Conservation (phyloP, 2,329 filamentous ascomycete species). For the Botrytis deweyae region DNA sequence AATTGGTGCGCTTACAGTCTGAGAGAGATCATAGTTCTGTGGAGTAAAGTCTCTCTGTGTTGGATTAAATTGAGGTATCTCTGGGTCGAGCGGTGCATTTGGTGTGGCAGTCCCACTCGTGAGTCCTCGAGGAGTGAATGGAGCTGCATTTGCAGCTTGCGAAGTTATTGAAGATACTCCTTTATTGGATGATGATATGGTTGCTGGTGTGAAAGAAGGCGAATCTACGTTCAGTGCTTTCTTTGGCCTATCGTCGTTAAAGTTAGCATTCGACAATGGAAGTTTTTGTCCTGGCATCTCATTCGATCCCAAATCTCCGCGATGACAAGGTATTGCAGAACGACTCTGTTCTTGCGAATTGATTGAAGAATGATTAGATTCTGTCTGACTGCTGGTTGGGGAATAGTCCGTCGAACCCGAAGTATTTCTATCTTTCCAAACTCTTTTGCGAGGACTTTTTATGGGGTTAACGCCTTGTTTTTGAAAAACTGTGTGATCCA, state of each 20-base stretch:
- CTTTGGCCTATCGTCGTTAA: constrained; percentile 50
- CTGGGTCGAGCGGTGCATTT: constrained; percentile 34
- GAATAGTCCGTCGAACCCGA: not conserved
- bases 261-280: constrained; percentile 7
- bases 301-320: not conserved
- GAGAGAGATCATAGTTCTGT: constrained; percentile 52
- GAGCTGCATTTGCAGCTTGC: constrained; percentile 83
- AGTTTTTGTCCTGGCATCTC: not conserved
- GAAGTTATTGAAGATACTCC: constrained; percentile 75
- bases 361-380: not conserved
- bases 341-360: not conserved
- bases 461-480: no score
- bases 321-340: not conserved
- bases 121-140: constrained; percentile 72
- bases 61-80: constrained; percentile 54
- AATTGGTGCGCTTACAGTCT: constrained; percentile 45
- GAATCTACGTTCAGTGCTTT: constrained; percentile 93
- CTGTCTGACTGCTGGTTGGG: not conserved
- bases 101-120: constrained; percentile 40
- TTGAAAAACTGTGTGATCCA: not conserved
- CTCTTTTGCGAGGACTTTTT: not conserved
- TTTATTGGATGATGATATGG: constrained; percentile 53
- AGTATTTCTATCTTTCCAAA: not conserved
- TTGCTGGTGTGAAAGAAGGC: constrained; percentile 82
- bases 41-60: constrained; percentile 60